Evolutionary conservation across 163 green algal species (phyloP).

Genomic region (Prototheca wickerhamii): DNA sequence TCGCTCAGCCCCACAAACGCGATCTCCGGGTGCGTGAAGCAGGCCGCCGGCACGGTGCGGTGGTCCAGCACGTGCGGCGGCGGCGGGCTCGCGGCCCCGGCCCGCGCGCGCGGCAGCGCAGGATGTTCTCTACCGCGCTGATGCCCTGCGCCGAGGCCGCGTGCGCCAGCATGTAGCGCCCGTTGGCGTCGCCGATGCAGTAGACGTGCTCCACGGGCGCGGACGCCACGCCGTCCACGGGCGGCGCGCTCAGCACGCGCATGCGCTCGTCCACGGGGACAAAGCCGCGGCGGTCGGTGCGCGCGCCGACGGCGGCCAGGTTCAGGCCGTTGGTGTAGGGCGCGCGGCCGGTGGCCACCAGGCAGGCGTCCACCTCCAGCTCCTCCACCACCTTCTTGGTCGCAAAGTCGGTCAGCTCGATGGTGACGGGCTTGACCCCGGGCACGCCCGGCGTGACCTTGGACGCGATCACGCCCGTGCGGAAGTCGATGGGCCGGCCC

Average conservation of each 20-base stretch:
- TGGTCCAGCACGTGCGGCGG: slow-evolving; percentile 90
- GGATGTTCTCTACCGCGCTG: slow-evolving; percentile 91
- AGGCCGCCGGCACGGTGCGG: slow-evolving; percentile 83
- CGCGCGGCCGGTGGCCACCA: slow-evolving; percentile 91
- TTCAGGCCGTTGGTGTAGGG: slow-evolving; percentile 91
- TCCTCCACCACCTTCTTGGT: slow-evolving; percentile 88
- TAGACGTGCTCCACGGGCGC: slow-evolving; percentile 67
- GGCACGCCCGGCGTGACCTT: slow-evolving; percentile 66
- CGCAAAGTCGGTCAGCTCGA: slow-evolving; percentile 98
- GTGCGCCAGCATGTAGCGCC: slow-evolving; percentile 97
- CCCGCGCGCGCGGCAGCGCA: no score
- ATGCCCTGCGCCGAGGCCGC: slow-evolving; percentile 92
- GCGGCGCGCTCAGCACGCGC: slow-evolving; percentile 69
- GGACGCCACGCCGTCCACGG: background rate
- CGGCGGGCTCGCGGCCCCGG: no score
- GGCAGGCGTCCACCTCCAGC: slow-evolving; percentile 88
- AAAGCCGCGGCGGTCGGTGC: slow-evolving; percentile 86
- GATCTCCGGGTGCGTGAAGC: slow-evolving; percentile 98
- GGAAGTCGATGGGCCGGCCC: slow-evolving; percentile 89
- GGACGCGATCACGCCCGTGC: slow-evolving; percentile 78
- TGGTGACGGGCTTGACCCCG: slow-evolving; percentile 88
- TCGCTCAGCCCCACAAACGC: slow-evolving; percentile 81
- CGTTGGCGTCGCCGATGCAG: slow-evolving; percentile 98
- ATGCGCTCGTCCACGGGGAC: slow-evolving; percentile 93
- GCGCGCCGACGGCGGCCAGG: slow-evolving; percentile 61